Evolutionary conservation across 108 stramenopile genomes (phyloP).

Genomic region (Licmophora abbreviata): DNA sequence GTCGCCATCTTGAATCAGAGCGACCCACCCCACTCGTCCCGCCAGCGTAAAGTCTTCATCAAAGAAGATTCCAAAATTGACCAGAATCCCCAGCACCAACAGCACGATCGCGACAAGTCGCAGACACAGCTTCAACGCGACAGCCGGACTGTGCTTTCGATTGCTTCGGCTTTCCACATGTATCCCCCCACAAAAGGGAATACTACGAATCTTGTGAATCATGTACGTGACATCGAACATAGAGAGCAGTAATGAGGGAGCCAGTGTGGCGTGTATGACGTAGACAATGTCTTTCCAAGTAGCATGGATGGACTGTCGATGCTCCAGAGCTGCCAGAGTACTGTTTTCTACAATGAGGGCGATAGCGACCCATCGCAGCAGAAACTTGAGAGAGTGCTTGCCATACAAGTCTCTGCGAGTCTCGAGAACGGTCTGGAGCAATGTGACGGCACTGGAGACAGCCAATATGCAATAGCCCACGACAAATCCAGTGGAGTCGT

Average conservation of each 20-base stretch:
- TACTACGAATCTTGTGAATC: not conserved
- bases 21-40: not conserved
- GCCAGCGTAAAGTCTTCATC: not conserved
- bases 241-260: not conserved
- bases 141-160: too few species aligned
- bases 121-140: not conserved
- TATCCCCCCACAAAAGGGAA: not conserved
- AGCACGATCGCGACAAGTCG: constrained; percentile 1
- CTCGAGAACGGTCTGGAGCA: too few species aligned
- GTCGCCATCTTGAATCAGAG: not conserved
- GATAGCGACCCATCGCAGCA: not conserved
- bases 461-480: too few species aligned
- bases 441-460: too few species aligned
- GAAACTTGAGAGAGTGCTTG: not conserved
- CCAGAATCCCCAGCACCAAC: not conserved
- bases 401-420: too few species aligned
- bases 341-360: not conserved
- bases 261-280: not conserved
- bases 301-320: not conserved
- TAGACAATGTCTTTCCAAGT: not conserved
- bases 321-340: not conserved
- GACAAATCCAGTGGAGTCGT: too few species aligned
- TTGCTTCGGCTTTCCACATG: not conserved
- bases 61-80: not conserved
- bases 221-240: constrained; percentile 2